A percentile compares a stretch with the other conserved stretches of the same genome.
phyloP scores from a whole-genome alignment of 1,139 yeast genomes.

The Saccharomyces hybrid region DNA sequence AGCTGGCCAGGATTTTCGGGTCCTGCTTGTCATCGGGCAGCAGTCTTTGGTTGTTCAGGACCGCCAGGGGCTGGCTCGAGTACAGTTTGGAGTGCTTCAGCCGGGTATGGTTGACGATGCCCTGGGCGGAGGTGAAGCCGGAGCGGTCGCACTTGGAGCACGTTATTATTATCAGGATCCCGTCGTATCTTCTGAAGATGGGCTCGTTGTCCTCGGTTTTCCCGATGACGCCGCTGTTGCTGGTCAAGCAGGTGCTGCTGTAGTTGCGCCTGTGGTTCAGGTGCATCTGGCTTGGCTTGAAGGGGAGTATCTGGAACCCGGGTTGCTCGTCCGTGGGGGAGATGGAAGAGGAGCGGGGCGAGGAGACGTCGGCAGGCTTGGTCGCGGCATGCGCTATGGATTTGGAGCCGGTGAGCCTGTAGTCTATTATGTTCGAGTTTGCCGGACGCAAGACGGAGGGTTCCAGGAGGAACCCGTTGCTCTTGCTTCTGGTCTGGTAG shows the following conservation, averaged over 20 bases:
- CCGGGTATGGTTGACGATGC: slow-evolving; percentile 68
- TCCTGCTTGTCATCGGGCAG: slow-evolving; percentile 55
- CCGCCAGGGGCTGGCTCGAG: slow-evolving; percentile 70
- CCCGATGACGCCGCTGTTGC: slow-evolving; percentile 33
- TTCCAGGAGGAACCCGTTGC: slow-evolving; percentile 20
- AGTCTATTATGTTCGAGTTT: slow-evolving; percentile 15
- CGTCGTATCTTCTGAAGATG: slow-evolving; percentile 64
- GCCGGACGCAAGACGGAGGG: slow-evolving; percentile 21
- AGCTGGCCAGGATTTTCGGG: slow-evolving; percentile 42
- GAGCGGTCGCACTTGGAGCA: slow-evolving; percentile 63
- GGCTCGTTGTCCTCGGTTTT: slow-evolving; percentile 38
- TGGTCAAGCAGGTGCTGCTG: slow-evolving; percentile 31
- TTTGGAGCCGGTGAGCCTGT: slow-evolving; percentile 16
- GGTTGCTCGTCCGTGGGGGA: neutral
- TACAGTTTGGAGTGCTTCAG: slow-evolving; percentile 68
- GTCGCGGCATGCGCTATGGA: slow-evolving; percentile 6
- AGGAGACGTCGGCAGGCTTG: neutral
- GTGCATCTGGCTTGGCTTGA: slow-evolving; percentile 23
- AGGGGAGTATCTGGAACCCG: slow-evolving; percentile 3
- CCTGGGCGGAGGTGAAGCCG: slow-evolving; percentile 73
- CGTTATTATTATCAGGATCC: slow-evolving; percentile 57
- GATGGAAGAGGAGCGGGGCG: neutral
- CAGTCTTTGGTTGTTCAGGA: slow-evolving; percentile 58
- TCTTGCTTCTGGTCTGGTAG: slow-evolving; percentile 31
- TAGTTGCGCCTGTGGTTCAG: slow-evolving; percentile 33